Base-by-base conservation (phyloP, 768 basidiomycete genomes). In the Russula lepida region DNA sequence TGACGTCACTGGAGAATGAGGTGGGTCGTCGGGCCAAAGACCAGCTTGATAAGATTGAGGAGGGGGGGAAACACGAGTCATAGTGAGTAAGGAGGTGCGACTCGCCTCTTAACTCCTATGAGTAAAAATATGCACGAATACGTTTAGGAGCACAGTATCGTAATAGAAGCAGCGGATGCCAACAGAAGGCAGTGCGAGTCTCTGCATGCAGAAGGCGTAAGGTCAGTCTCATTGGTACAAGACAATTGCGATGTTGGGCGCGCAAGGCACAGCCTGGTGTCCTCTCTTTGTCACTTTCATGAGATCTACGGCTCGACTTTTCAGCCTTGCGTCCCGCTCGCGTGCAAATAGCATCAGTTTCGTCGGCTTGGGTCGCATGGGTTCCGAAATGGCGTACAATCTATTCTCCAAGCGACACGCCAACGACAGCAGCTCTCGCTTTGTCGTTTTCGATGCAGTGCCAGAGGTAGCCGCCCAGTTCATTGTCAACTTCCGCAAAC, bases 321-420 rank as follows among this genome's bases (percentile, higher is more conserved):
- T 84, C 23, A 52, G 59, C 0, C 71, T 67, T 54, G 47, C 21
- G 23, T 27, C 51, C 2, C 48, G 35, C 56, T 15, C 57, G 21
- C 69, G 69, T 54, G 65, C 56, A 23, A 81, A 76, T 56, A 82
- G 78, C 70, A 82, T 84, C 35, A 84, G 83, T 56, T 93, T 95
- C 75, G 86, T 95, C 55, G 92, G 92, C 9, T 81, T 95, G 13
- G 92, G 92, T 43, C 80, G 85, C 47, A 94, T 95, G 92, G 92
- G 92, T 44, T 83, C 82, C 47, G 86, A 91, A 71, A 94, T 94
- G 92, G 81, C 84, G 15, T 80, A 78, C 72, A 94, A 94, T 72
- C 80, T 93, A 53, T 90, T 92, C 75, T 84, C 85, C 0, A 90
- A 89, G 71, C 80, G 80, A 64, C 75, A 83, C 60, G 76, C 78